Percentiles rank a stretch among this genome's conserved stretches.
These are phyloP conservation scores for Funneliformis mosseae DNA, from an alignment of 192 early-diverging fungal genomes.

Conservation along the genomic window DNA sequence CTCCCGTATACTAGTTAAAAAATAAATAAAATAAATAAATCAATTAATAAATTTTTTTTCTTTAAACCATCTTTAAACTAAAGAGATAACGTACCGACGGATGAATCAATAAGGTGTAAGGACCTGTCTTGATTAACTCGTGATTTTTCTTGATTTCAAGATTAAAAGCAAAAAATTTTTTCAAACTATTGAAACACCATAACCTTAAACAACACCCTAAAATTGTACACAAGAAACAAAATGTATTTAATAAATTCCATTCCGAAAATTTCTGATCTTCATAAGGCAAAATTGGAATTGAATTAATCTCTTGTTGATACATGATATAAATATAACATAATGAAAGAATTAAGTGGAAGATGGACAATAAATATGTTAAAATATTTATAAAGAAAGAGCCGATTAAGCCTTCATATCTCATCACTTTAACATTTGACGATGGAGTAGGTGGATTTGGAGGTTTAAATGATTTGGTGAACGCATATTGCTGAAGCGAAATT, in stretches of 20 bases:
- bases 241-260: not conserved
- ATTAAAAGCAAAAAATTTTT: constrained; percentile 24
- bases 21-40: not conserved
- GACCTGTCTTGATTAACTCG: constrained; percentile 22
- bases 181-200: constrained; percentile 14
- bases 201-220: not conserved
- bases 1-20: not conserved
- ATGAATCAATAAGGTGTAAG: constrained; percentile 25
- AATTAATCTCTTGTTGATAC: constrained; percentile 25
- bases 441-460: not conserved
- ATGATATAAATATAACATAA: constrained; percentile 21
- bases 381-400: not conserved
- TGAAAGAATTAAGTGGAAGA: not conserved
- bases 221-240: not conserved
- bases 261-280: not conserved
- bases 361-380: not conserved
- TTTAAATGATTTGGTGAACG: not conserved
- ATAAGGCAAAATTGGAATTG: not conserved
- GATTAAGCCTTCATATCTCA: not conserved
- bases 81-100: constrained; percentile 8
- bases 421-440: not conserved
- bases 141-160: not conserved
- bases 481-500: not conserved
- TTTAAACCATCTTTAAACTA: too few species aligned
- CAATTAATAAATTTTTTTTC: not conserved